phyloP scores from a whole-genome alignment of 371 early-diverging fungal genomes.

The Haplosporangium sp. region DNA sequence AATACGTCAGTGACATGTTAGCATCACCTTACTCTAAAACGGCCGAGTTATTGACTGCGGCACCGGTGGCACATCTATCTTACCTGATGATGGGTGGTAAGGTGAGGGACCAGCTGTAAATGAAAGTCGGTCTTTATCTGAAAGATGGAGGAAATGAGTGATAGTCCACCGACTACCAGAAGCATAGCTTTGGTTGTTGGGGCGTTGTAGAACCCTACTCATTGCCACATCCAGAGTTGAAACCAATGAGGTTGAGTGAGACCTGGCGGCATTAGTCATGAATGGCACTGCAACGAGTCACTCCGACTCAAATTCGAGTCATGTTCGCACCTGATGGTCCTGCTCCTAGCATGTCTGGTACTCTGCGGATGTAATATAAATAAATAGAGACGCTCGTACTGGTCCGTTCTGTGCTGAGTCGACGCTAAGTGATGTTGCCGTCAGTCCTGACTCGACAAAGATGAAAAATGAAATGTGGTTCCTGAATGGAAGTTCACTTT shows the following conservation, averaged over 20 bases:
- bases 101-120: constrained; percentile 74
- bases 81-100: constrained; percentile 77
- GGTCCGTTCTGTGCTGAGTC: neutral
- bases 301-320: constrained; percentile 20
- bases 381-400: neutral
- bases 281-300: constrained; percentile 11
- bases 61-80: neutral
- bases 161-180: constrained; percentile 64
- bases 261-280: neutral
- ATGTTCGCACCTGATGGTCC: constrained; percentile 48
- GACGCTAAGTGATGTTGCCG: neutral
- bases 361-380: neutral
- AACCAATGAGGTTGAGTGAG: neutral
- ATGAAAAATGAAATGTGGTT: constrained; percentile 6
- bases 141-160: constrained; percentile 68
- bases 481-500: neutral
- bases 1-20: too few species aligned
- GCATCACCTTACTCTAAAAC: too few species aligned
- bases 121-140: constrained; percentile 66
- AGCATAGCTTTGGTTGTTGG: constrained; percentile 76
- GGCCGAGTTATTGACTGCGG: neutral
- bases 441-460: neutral
- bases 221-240: neutral
- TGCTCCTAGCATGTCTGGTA: constrained; percentile 34
- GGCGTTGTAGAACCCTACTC: constrained; percentile 73